Conservation (phyloP, 2,329 filamentous ascomycete species). For the Penicillium psychrosexuale region DNA sequence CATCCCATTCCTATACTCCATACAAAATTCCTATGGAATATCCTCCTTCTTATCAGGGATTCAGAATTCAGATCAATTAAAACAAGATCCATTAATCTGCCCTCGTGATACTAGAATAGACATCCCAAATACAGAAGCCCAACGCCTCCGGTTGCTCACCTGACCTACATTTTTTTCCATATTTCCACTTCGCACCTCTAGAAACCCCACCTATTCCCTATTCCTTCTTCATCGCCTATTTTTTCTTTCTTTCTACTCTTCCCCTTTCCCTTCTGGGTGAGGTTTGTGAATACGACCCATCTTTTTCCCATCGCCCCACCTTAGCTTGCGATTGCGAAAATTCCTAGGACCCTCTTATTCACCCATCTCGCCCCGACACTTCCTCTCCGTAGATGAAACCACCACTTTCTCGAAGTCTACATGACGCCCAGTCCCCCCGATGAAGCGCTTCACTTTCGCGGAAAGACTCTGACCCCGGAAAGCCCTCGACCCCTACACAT, state of each 20-base stretch:
- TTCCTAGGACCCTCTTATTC: slow-evolving; percentile 12
- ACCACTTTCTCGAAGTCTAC: slow-evolving; percentile 40
- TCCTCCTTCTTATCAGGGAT: neutral
- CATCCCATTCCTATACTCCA: too few species aligned
- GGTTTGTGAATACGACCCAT: slow-evolving; percentile 22
- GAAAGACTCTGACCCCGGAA: slow-evolving; percentile 65
- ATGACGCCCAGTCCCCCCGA: slow-evolving; percentile 53
- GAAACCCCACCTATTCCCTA: neutral
- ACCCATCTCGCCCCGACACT: neutral
- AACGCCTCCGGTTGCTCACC: slow-evolving; percentile 2
- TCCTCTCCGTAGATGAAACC: slow-evolving; percentile 40
- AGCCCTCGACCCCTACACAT: slow-evolving; percentile 68
- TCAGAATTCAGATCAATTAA: neutral
- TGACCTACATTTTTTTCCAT: neutral
- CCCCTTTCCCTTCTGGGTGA: slow-evolving; percentile 14
- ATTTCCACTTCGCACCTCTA: neutral
- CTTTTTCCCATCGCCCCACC: slow-evolving; percentile 38
- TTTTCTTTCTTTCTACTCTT: slow-evolving; percentile 2
- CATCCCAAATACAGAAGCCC: neutral
- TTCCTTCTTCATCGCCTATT: neutral
- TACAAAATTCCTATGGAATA: neutral
- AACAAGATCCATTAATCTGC: too few species aligned
- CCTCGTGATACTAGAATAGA: neutral
- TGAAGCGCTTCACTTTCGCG: slow-evolving; percentile 57
- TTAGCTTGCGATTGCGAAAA: slow-evolving; percentile 37